Base-by-base conservation (phyloP, 495 filamentous ascomycete species). In the Xylaria curta region DNA sequence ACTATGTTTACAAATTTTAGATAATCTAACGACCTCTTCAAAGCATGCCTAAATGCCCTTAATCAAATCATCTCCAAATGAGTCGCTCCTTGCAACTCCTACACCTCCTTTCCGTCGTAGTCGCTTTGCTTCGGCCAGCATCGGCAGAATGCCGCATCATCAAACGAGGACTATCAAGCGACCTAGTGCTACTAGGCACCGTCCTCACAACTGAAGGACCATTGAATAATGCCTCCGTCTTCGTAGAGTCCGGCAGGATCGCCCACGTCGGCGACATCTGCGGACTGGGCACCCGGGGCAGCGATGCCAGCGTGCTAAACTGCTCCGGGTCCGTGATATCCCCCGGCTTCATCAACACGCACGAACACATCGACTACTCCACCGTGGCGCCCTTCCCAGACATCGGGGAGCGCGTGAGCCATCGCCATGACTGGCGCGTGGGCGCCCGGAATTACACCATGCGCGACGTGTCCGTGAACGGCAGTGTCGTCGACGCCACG, bases 331-430 rank as follows among this genome's bases (percentile, higher is more conserved):
- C 87, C 72, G 85, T 89, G 44, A 74, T 89, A 17, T 83, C 81
- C 1, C 87, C 87, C 0, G 87, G 87, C 0, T 89, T 89, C 75
- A 79, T 89, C 68, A 85, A 88, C 72, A 89, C 87, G 0, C 87
- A 89, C 70, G 83, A 85, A 42, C 87, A 89, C 46, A 62, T 72
- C 64, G 70, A 68, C 33, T 72, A 28, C 42, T 59, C 70, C 2
- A 72, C 70, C 36, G 64, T 63, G 19, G 13, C 42, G 26, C 70
- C 70, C 42, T 68, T 72, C 40, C 44, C 54, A 13, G 70, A 72
- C 53, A 38, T 68, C 26, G 70, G 70, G 8, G 72, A 74, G 51
- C 58, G 72, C 61, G 60, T 42, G 5, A 17, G 54, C n/a, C 72
- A 74, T 15, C 70, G 73, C 15, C 73, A 75, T 10, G 73, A 75